Evolutionary conservation across 1,139 yeast species (phyloP), one percentile per base, ranked within the genome.

Genomic region (Meyerozyma carpophila): DNA sequence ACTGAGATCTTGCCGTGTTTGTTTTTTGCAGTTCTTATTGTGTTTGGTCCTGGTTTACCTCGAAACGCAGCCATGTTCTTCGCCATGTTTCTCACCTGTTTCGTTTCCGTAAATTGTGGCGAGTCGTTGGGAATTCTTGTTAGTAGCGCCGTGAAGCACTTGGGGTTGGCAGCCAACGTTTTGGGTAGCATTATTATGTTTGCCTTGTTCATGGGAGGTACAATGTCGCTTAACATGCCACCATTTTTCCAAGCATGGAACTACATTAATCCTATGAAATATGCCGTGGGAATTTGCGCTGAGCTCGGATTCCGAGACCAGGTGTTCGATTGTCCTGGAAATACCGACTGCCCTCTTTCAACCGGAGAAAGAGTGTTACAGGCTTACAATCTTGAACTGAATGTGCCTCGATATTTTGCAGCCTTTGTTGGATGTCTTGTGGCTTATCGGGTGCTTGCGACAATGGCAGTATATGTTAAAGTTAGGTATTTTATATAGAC

Each of bases 301-400:
- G 66, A 66, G 47, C 52, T 71, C 43, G 72, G 68, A 10, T 66
- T 73, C 40, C 42, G 53, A 41, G 61, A 57, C 32, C 73, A 68
- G 50, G 39, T 36, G 1, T 73, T 73, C 48, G 44, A 46, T 16
- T 73, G 78, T 55, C 37, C 42, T 14, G 57, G 52, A 3, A 32
- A 46, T 10, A 55, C 47, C 4, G 50, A 45, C 1, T 73, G 78
- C 54, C 48, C 54, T 2, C 59, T 72, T 40, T 47, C 52, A 25
- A 57, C 73, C 1, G 78, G 78, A 2, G 53, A 58, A 2, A 59
- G 55, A 20, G 73, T 72, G 3, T 60, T 73, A 42, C 54, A 61
- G 18, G 61, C 60, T 38, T 73, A 72, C 47, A 52, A 58, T 11
- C 57, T 73, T 46, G 53, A 58, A 37, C 57, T 55, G 32, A 56